Conservation (phyloP, 495 filamentous ascomycete genomes). For the Penicillium arizonense region DNA sequence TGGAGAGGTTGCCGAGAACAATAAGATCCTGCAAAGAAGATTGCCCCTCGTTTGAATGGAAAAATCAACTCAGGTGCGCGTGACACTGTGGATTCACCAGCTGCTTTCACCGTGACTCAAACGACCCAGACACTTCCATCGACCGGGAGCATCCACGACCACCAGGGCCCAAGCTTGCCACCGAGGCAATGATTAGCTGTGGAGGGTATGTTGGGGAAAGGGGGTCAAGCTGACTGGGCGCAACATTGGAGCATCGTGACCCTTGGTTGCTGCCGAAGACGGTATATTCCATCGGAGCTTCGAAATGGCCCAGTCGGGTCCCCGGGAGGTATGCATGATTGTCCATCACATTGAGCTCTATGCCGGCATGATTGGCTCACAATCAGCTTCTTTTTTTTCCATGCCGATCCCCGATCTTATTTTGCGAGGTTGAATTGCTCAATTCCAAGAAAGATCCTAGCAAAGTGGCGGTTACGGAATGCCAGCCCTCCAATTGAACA, state of each 20-base stretch:
- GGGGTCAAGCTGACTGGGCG: background rate
- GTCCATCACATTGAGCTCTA: conserved; percentile 4
- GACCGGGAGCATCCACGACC: conserved; percentile 24
- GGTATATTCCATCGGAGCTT: conserved; percentile 26
- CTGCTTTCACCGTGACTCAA: conserved; percentile 33
- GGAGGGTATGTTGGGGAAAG: conserved; percentile 2
- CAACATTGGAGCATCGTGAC: conserved; percentile 16
- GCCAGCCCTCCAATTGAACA: background rate
- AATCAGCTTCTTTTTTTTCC: background rate
- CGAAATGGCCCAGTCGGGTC: conserved; percentile 29
- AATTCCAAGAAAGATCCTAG: background rate
- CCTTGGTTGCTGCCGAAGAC: conserved; percentile 20
- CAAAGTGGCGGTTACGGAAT: conserved; percentile 1
- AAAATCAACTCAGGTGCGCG: conserved; percentile 20
- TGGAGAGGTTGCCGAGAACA: conserved; percentile 22
- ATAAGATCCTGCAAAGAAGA: conserved; percentile 8
- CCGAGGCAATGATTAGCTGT: conserved; percentile 6
- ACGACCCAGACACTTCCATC: conserved; percentile 22
- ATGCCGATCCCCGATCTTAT: background rate
- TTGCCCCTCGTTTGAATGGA: conserved; percentile 1
- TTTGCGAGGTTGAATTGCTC: background rate
- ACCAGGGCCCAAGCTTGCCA: conserved; percentile 10
- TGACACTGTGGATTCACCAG: conserved; percentile 28
- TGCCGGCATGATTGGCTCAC: background rate
- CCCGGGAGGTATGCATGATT: conserved; percentile 25